Conservation (phyloP, 257 asterid genomes). For the Solanum gandarillasii region DNA sequence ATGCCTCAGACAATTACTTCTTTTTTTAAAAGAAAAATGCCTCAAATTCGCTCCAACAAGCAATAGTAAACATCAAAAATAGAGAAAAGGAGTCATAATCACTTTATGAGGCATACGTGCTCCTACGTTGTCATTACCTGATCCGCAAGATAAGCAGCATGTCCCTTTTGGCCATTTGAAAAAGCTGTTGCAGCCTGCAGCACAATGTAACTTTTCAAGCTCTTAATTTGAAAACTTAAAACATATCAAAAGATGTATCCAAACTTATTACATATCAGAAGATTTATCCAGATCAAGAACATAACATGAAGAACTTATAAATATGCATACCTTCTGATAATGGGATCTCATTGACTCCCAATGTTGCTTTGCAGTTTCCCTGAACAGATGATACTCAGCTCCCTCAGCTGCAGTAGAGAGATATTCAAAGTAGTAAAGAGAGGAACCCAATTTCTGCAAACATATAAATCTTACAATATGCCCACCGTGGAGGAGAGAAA, state of each 20-base stretch:
- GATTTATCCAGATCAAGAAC: not conserved
- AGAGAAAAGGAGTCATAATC: not conserved
- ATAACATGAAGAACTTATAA: not conserved
- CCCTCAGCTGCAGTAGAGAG: slow-evolving; percentile 57
- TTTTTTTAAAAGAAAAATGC: not conserved
- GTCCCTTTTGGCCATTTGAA: slow-evolving; percentile 53
- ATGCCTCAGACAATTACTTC: not conserved
- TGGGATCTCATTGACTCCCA: slow-evolving; percentile 74
- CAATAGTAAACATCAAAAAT: not conserved
- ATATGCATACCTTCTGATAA: slow-evolving; percentile 59
- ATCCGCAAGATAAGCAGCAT: slow-evolving; percentile 80
- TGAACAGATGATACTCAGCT: slow-evolving; percentile 65
- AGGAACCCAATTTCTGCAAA: not conserved
- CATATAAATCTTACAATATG: not conserved
- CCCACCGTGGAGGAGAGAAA: not conserved
- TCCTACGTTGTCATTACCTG: slow-evolving; percentile 36
- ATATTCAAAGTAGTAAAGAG: slow-evolving; percentile 8
- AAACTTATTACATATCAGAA: not conserved
- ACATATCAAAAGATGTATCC: not conserved
- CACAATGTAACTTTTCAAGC: slow-evolving; percentile 15
- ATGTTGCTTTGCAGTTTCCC: slow-evolving; percentile 64
- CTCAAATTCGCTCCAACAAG: not conserved
- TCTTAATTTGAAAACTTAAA: not conserved
- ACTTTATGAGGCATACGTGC: not conserved
- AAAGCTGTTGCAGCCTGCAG: slow-evolving; percentile 89